phyloP scores from a whole-genome alignment of 805 yeast species.

The Metschnikowia lunata region DNA sequence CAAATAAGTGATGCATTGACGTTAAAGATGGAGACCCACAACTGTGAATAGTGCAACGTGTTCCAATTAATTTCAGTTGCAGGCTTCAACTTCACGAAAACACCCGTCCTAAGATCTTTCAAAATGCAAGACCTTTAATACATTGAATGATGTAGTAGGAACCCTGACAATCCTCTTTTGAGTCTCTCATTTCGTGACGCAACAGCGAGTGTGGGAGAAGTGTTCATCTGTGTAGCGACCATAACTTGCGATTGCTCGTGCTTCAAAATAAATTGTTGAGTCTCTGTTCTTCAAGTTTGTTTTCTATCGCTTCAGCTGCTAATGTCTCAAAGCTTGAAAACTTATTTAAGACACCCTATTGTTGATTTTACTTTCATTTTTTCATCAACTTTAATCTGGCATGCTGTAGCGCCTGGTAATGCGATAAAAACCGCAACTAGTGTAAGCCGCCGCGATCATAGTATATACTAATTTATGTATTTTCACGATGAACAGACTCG shows the following conservation, averaged over 20 bases:
- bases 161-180: slow-evolving; percentile 55
- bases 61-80: slow-evolving; percentile 60
- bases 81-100: slow-evolving; percentile 60
- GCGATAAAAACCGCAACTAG: too few species aligned
- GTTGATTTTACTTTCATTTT: too few species aligned
- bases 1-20: slow-evolving; percentile 67
- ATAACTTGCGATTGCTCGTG: slow-evolving; percentile 33
- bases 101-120: slow-evolving; percentile 58
- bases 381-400: too few species aligned
- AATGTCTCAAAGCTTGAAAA: slow-evolving; percentile 73
- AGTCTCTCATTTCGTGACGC: slow-evolving; percentile 64
- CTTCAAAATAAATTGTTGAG: slow-evolving; percentile 57
- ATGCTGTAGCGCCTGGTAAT: too few species aligned
- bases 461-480: too few species aligned
- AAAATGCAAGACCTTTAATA: slow-evolving; percentile 59
- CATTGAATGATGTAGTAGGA: slow-evolving; percentile 58
- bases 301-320: slow-evolving; percentile 60
- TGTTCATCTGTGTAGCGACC: slow-evolving; percentile 15
- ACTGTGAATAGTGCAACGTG: slow-evolving; percentile 69
- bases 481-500: too few species aligned
- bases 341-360: slow-evolving; percentile 23
- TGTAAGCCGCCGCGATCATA: too few species aligned
- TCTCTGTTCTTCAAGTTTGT: slow-evolving; percentile 65
- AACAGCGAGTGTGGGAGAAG: slow-evolving; percentile 46
- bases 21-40: slow-evolving; percentile 71